Evolutionary conservation across 768 basidiomycete genomes (phyloP).

Genomic region (Lactifluus piperatus): DNA sequence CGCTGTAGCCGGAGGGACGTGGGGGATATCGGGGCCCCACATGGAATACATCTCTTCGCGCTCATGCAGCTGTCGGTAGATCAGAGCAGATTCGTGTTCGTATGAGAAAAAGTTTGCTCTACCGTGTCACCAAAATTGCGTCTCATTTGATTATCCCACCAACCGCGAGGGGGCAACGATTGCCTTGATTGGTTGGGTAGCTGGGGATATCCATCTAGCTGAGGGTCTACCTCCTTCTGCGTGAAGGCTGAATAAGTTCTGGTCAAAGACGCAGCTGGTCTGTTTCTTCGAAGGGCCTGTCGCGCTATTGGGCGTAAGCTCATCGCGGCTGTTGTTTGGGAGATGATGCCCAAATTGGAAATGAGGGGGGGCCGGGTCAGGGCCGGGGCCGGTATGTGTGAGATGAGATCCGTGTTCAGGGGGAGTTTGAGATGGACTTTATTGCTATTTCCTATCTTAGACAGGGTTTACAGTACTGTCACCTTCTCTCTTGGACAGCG

Average conservation of each 20-base stretch:
- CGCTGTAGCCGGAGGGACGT: slow-evolving; percentile 49
- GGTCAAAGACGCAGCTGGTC: background rate
- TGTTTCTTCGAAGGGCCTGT: slow-evolving; percentile 15
- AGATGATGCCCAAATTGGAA: no score
- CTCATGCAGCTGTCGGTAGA: slow-evolving; percentile 56
- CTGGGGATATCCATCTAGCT: slow-evolving; percentile 64
- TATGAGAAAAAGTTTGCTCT: slow-evolving; percentile 23
- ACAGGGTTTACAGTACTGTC: background rate
- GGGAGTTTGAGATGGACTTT: background rate
- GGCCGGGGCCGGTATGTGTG: background rate
- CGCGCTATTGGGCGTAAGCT: background rate
- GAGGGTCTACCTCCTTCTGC: slow-evolving; percentile 45
- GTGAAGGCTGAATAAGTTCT: slow-evolving; percentile 23
- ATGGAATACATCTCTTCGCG: slow-evolving; percentile 74
- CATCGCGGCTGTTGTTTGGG: background rate
- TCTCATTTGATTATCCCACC: slow-evolving; percentile 69
- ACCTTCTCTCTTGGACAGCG: background rate
- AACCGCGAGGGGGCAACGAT: slow-evolving; percentile 52
- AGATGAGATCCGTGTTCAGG: no score
- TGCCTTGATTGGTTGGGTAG: slow-evolving; percentile 62
- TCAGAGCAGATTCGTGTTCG: slow-evolving; percentile 1
- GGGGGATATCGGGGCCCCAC: slow-evolving; percentile 79
- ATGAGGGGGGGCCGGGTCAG: background rate
- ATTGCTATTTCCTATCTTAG: background rate
- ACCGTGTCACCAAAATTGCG: slow-evolving; percentile 79